Evolutionary conservation across 352 stramenopile genomes (phyloP), one percentile per base, ranked within the genome.

Genomic region (Chrysophaeum taylorii): DNA sequence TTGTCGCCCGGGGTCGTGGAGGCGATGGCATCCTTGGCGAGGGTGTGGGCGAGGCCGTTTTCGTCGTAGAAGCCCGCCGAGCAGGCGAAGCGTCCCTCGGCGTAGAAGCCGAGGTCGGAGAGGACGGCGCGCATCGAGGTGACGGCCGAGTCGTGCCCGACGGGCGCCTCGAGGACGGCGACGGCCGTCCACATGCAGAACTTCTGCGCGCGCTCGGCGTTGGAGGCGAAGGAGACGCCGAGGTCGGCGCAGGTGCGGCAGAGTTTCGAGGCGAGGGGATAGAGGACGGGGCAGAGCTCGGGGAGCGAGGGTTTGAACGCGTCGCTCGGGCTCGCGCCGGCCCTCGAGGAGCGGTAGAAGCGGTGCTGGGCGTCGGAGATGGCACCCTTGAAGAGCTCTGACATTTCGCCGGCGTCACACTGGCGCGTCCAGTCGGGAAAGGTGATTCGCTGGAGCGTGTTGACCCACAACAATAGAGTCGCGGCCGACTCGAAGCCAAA

Each of bases 1-100:
- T 27, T 45, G 2, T 9, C 15, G 2, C 18, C 35, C 2, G 23
- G 57, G 12, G 31, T 16, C 33, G 57, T 5, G 33, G 41, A 36
- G 33, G 7, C 7, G n/a, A n/a, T n/a, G n/a, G n/a, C n/a, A n/a
- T n/a, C n/a, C n/a, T n/a, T n/a, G 12, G 57, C 57, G 12, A 66
- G 36, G 12, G 57, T 66, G 57, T 66, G 57, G 12, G 57, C 57
- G 2, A 66, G 57, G 57, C 57, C 57, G 36, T 66, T 66, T 25
- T 66, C 57, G 57, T 66, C 57, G 36, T 66, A 66, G 57, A 66
- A 66, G 57, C 57, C 57, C 12, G 57, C 57, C 33, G 57, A 66
- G 36, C 57, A 66, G 33, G 57, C 57, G 35, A 66, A 66, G 57
- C 57, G 57, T 16, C 57, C 57, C 2, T 16, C n/a, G 33, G 57